Conservation (phyloP, 108 stramenopile species). For the Stephanodiscus minutulus region DNA sequence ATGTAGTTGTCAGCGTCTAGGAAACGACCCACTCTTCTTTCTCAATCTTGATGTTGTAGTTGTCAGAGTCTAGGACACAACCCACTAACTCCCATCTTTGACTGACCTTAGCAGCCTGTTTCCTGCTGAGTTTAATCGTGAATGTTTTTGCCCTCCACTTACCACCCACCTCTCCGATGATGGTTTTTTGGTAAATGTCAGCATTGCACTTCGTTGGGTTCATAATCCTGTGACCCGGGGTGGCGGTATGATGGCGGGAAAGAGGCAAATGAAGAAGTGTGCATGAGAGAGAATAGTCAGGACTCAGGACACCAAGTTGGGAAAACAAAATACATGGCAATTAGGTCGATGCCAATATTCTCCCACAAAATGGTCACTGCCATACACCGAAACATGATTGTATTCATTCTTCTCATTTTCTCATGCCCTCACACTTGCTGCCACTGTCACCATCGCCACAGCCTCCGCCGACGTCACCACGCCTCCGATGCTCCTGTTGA, state of each 20-base stretch:
- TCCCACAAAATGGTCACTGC: too few relatives aligned
- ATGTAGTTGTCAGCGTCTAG: conserved; percentile 9
- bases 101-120: neutral
- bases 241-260: neutral
- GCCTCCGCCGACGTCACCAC: too few relatives aligned
- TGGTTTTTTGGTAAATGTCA: conserved; percentile 10
- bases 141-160: conserved; percentile 27
- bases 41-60: conserved; percentile 16
- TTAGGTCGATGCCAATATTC: too few relatives aligned
- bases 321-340: neutral
- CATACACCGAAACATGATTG: too few relatives aligned
- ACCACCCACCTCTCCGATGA: conserved; percentile 14
- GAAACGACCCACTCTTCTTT: neutral
- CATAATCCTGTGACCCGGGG: conserved; percentile 1
- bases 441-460: too few relatives aligned
- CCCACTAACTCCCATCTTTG: conserved; percentile 10
- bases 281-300: neutral
- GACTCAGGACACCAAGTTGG: neutral
- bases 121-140: conserved; percentile 12
- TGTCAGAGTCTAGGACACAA: too few relatives aligned
- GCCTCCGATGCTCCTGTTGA: too few relatives aligned
- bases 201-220: conserved; percentile 25
- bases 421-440: too few relatives aligned
- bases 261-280: too few relatives aligned
- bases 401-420: too few relatives aligned